Percentiles rank a stretch among this genome's conserved stretches.
Conservation (phyloP, 768 basidiomycete species). For the Candolleomyces efflorescens region DNA sequence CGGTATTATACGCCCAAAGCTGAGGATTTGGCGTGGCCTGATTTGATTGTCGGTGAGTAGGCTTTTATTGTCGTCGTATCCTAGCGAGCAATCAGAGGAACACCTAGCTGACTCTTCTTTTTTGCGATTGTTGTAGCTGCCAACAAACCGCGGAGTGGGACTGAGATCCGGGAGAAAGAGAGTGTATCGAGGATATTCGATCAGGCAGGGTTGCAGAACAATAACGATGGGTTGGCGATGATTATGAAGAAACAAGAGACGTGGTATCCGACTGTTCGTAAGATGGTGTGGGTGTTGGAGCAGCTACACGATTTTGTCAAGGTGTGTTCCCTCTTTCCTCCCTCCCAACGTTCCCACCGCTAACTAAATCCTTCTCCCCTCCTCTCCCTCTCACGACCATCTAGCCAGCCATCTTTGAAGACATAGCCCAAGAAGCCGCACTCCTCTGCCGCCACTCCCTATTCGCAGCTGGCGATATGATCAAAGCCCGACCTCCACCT, state of each 20-base stretch:
- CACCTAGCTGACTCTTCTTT: neutral
- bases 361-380: neutral
- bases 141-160: slow-evolving; percentile 37
- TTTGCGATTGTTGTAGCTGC: too few species aligned
- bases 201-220: neutral
- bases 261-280: slow-evolving; percentile 89
- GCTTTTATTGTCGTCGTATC: neutral
- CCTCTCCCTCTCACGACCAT: neutral
- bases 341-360: neutral
- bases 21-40: slow-evolving; percentile 85
- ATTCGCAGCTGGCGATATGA: slow-evolving; percentile 60
- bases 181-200: slow-evolving; percentile 19
- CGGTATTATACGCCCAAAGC: slow-evolving; percentile 72
- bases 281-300: slow-evolving; percentile 87
- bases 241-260: slow-evolving; percentile 54
- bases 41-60: slow-evolving; percentile 65
- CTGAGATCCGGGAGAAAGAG: slow-evolving; percentile 61
- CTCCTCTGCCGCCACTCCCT: slow-evolving; percentile 80
- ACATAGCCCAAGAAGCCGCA: slow-evolving; percentile 93
- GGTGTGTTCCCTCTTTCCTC: slow-evolving; percentile 36
- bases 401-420: slow-evolving; percentile 93
- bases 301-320: slow-evolving; percentile 92
- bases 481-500: slow-evolving; percentile 48
- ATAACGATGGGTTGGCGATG: neutral
- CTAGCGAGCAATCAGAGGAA: neutral